Percentiles rank a stretch among this genome's conserved stretches.
Evolutionary conservation across 176 grass and related monocot genomes (phyloP).

Genomic region (Pharus latifolius): DNA sequence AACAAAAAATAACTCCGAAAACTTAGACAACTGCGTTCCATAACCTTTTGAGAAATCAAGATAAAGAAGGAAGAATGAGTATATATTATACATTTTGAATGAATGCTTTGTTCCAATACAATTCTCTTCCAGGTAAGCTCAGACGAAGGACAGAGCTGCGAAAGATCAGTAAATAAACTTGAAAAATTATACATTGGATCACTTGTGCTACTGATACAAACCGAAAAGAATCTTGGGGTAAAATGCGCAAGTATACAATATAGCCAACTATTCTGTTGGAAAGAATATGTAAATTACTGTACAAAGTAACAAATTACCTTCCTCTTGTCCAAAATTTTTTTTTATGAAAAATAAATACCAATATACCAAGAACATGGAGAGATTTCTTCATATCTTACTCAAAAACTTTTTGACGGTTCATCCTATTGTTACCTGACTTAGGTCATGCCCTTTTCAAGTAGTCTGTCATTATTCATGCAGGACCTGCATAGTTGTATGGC

Average conservation of each 20-base stretch:
- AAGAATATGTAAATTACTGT: slow-evolving; percentile 18
- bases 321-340: not conserved
- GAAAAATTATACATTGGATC: not conserved
- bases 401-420: not conserved
- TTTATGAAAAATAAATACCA: not conserved
- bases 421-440: not conserved
- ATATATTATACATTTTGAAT: not conserved
- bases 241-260: slow-evolving; percentile 10
- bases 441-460: not conserved
- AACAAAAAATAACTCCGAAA: not conserved
- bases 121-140: not conserved
- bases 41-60: not conserved
- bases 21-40: not conserved
- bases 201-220: not conserved
- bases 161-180: not conserved
- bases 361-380: not conserved
- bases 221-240: not conserved
- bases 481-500: slow-evolving; percentile 7
- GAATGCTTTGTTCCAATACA: not conserved
- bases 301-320: slow-evolving; percentile 6
- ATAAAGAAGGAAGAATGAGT: not conserved
- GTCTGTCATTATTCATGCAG: not conserved
- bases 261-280: slow-evolving; percentile 9
- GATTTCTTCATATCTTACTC: not conserved
- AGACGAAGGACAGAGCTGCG: not conserved